Evolutionary conservation across 768 basidiomycete species (phyloP).

Genomic region (Trametes sanguinea): DNA sequence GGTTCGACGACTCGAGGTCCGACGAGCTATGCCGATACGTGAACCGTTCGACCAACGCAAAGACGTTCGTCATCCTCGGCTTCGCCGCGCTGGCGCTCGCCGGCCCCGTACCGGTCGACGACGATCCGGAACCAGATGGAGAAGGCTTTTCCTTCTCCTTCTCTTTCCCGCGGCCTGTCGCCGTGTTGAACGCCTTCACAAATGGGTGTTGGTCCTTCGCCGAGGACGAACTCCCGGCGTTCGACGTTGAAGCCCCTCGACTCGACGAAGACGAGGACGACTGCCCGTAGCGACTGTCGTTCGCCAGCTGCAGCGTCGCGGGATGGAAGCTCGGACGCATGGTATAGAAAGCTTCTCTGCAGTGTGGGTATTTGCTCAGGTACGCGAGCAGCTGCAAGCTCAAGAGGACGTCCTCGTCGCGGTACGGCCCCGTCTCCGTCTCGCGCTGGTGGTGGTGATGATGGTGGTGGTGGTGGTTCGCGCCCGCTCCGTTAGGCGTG

Average conservation of each 20-base stretch:
- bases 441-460: conserved; percentile 40
- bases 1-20: conserved; percentile 70
- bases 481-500: not conserved
- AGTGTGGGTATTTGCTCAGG: conserved; percentile 96
- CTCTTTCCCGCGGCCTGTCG: conserved; percentile 50
- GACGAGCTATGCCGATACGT: conserved; percentile 90
- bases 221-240: conserved; percentile 27
- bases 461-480: conserved; percentile 27
- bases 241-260: conserved; percentile 15
- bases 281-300: conserved; percentile 2
- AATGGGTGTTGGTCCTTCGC: conserved; percentile 42
- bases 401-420: conserved; percentile 92
- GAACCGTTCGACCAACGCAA: conserved; percentile 94
- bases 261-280: conserved; percentile 9
- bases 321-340: conserved; percentile 82
- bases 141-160: conserved; percentile 40
- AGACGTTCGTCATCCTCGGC: conserved; percentile 80
- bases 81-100: conserved; percentile 24
- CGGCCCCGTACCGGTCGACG: conserved; percentile 8
- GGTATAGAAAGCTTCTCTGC: conserved; percentile 93
- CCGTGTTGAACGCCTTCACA: conserved; percentile 48
- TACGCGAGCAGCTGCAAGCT: conserved; percentile 93
- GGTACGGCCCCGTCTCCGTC: conserved; percentile 65
- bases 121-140: conserved; percentile 16
- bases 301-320: conserved; percentile 46